These are phyloP conservation scores for Geotrichum bryndzae DNA, from an alignment of 1,139 yeast species.

Conservation along the genomic window DNA sequence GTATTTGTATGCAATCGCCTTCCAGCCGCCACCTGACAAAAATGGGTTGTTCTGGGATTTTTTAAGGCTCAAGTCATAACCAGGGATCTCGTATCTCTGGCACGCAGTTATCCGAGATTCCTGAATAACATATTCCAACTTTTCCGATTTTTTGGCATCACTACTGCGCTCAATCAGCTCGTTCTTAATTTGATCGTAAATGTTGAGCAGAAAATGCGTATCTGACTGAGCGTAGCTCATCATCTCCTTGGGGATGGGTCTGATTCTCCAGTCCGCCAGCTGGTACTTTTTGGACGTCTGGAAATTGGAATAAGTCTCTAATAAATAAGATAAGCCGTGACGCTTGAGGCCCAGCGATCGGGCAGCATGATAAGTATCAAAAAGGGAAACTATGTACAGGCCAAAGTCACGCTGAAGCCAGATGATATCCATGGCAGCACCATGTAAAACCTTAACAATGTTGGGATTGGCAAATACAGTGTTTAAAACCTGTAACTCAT, in stretches of 20 bases:
- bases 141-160: slow-evolving; percentile 32
- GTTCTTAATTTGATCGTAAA: slow-evolving; percentile 70
- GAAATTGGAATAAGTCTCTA: slow-evolving; percentile 76
- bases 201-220: slow-evolving; percentile 81
- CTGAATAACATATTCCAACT: slow-evolving; percentile 56
- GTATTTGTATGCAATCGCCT: slow-evolving; percentile 52
- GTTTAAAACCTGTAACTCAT: slow-evolving; percentile 63
- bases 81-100: slow-evolving; percentile 62
- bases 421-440: slow-evolving; percentile 93
- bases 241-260: slow-evolving; percentile 80
- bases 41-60: slow-evolving; percentile 8
- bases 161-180: slow-evolving; percentile 43
- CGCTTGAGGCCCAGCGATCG: slow-evolving; percentile 70
- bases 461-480: slow-evolving; percentile 71
- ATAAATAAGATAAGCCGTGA: slow-evolving; percentile 74
- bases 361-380: slow-evolving; percentile 92
- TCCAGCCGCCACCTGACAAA: slow-evolving; percentile 24
- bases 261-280: slow-evolving; percentile 90
- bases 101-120: slow-evolving; percentile 78
- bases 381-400: slow-evolving; percentile 76
- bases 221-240: slow-evolving; percentile 87
- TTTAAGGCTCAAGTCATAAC: slow-evolving; percentile 27
- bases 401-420: slow-evolving; percentile 98
- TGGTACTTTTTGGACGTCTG: slow-evolving; percentile 92
- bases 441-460: slow-evolving; percentile 85